Evolutionary conservation across 2,329 filamentous ascomycete genomes (phyloP).

Genomic region (Aspergillus jensenii): DNA sequence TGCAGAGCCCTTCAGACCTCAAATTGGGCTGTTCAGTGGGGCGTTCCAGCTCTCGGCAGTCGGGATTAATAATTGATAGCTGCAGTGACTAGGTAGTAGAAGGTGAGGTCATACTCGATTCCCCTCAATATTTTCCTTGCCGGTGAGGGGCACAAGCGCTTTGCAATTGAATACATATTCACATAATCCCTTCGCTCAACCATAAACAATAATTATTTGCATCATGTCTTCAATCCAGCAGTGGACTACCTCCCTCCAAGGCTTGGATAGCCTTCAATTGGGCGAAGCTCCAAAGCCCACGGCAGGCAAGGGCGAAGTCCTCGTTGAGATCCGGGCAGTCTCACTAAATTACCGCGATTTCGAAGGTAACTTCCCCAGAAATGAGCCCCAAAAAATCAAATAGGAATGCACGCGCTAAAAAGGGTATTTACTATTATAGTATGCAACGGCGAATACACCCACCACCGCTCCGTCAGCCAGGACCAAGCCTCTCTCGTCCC

Average conservation of each 20-base stretch:
- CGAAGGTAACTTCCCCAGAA: constrained; percentile 25
- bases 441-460: constrained; percentile 64
- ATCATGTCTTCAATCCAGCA: constrained; percentile 33
- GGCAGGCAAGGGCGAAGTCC: constrained; percentile 53
- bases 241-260: constrained; percentile 58
- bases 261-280: constrained; percentile 54
- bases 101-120: not conserved
- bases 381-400: too few relatives aligned
- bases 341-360: constrained; percentile 57
- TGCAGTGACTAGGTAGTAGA: not conserved
- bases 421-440: constrained; percentile 44
- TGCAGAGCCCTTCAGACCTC: too few relatives aligned
- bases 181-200: not conserved
- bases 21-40: not conserved
- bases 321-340: constrained; percentile 54
- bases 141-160: not conserved
- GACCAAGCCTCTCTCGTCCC: constrained; percentile 53
- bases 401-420: not conserved
- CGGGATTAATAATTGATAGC: not conserved
- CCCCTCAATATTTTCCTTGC: not conserved
- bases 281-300: constrained; percentile 47
- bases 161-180: not conserved
- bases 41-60: not conserved
- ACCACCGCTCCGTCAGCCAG: constrained; percentile 57
- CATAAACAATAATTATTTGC: too few relatives aligned